A percentile compares a stretch with the other conserved stretches of the same genome.
phyloP scores from a whole-genome alignment of 2,329 filamentous ascomycete species.

The Dryadomyces quercivorus region DNA sequence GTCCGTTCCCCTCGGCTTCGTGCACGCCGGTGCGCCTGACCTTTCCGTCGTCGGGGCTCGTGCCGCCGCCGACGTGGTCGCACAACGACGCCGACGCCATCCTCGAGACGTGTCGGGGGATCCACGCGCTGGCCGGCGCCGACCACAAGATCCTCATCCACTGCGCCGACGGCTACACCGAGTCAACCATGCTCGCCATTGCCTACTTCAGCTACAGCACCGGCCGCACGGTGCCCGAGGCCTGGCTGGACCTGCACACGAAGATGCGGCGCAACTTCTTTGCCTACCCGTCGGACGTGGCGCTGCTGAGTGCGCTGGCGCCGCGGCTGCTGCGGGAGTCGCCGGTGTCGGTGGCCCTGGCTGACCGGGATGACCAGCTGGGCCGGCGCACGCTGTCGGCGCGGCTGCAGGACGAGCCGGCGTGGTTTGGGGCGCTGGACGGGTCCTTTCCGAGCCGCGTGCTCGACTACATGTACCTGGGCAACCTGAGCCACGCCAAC shows the following conservation, averaged over 20 bases:
- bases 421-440: slow-evolving; percentile 74
- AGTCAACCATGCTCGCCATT: slow-evolving; percentile 77
- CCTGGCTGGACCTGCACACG: slow-evolving; percentile 78
- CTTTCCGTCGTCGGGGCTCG: slow-evolving; percentile 90
- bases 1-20: too few relatives aligned
- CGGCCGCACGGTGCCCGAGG: slow-evolving; percentile 65
- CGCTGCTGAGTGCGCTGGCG: slow-evolving; percentile 65
- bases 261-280: slow-evolving; percentile 85
- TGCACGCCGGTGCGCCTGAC: slow-evolving; percentile 44
- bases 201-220: slow-evolving; percentile 92
- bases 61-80: slow-evolving; percentile 73
- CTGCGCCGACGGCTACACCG: slow-evolving; percentile 92
- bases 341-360: slow-evolving; percentile 37
- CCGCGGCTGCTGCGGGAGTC: slow-evolving; percentile 63
- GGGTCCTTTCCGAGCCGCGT: slow-evolving; percentile 85
- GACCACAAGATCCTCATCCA: slow-evolving; percentile 73
- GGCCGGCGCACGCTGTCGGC: slow-evolving; percentile 35
- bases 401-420: slow-evolving; percentile 48
- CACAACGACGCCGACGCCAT: slow-evolving; percentile 75
- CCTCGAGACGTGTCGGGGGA: slow-evolving; percentile 79
- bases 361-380: too few relatives aligned
- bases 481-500: slow-evolving; percentile 86
- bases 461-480: slow-evolving; percentile 89
- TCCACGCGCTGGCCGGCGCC: slow-evolving; percentile 70
- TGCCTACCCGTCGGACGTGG: slow-evolving; percentile 83